Conservation (phyloP, 352 stramenopile species). For the Plasmopara viticola region DNA sequence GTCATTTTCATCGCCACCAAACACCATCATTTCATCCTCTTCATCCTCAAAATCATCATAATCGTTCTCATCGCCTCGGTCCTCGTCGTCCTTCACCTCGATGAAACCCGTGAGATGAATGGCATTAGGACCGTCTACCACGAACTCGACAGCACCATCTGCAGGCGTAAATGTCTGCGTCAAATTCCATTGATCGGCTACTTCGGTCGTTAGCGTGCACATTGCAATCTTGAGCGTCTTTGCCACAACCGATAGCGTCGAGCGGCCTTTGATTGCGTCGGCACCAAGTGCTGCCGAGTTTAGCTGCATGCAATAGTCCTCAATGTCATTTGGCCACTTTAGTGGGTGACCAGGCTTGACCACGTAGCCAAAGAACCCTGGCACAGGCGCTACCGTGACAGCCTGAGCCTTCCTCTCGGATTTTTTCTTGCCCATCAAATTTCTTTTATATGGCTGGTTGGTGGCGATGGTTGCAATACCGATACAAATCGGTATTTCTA, state of each 20-base stretch:
- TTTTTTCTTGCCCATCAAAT: slow-evolving; percentile 19
- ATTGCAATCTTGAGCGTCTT: slow-evolving; percentile 72
- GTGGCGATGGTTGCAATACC: slow-evolving; percentile 1
- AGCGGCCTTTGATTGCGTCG: slow-evolving; percentile 46
- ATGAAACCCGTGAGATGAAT: slow-evolving; percentile 82
- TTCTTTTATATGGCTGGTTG: slow-evolving; percentile 2
- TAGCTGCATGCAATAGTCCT: slow-evolving; percentile 73
- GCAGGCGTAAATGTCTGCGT: slow-evolving; percentile 71
- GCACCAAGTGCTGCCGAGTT: slow-evolving; percentile 65
- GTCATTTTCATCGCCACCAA: slow-evolving; percentile 23
- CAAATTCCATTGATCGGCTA: slow-evolving; percentile 69
- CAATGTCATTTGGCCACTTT: slow-evolving; percentile 58
- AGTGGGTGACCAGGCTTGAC: slow-evolving; percentile 62
- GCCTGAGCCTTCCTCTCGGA: slow-evolving; percentile 7
- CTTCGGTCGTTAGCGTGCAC: slow-evolving; percentile 58
- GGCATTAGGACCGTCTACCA: slow-evolving; percentile 60
- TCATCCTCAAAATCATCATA: slow-evolving; percentile 37
- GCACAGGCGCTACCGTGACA: slow-evolving; percentile 43
- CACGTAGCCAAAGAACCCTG: slow-evolving; percentile 75
- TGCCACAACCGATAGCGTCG: slow-evolving; percentile 61
- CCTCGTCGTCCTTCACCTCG: slow-evolving; percentile 68
- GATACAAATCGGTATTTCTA: slow-evolving; percentile 1
- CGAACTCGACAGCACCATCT: slow-evolving; percentile 66
- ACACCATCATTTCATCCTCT: slow-evolving; percentile 66
- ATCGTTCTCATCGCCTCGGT: slow-evolving; percentile 52